Evolutionary conservation across 208 protist genomes (phyloP), one percentile per base, ranked within the genome.

Genomic region (Entamoeba moshkovskii): DNA sequence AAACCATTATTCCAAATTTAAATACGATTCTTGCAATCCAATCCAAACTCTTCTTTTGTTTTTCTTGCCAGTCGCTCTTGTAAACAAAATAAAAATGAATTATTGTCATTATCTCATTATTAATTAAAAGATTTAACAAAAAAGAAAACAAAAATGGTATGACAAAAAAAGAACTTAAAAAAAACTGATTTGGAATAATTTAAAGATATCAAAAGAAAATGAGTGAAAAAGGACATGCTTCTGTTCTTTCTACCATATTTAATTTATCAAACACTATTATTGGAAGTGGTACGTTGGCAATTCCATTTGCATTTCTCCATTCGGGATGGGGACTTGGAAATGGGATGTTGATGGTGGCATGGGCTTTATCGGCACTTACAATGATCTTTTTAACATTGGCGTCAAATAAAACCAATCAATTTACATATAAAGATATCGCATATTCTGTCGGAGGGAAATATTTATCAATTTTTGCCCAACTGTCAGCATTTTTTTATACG

Each of bases 181-280:
- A 33, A 16, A 73, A 73, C 59, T 73, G 3, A 48, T 11, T 73
- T 73, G 22, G 22, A 73, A 73, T 33, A 6, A 33, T 59, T 59
- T 59, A 8, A 3, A 73, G 3, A 15, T 3, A 48, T 15, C 6
- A 48, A 48, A 11, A 48, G 11, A 48, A 11, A 73, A 73, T 73
- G 59, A 73, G 22, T n/a, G n/a, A 73, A 16, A 73, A 73, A 73
- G n/a, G n/a, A 22, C 25, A 73, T 73, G 59, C 59, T 2, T 73
- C 59, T n/a, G 15, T 73, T 4, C 22, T 73, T 6, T 4, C 38
- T 15, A 91, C 66, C 5, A 45, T 45, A 45, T 91, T 91, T 91
- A 91, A 91, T 91, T 91, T 91, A 45, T 42, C 66, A 45, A 91
- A 91, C n/a, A 91, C 66, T 8, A 91, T 91, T 2, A 91, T 91